phyloP scores from a whole-genome alignment of 371 early-diverging fungal genomes.

The Zopfochytrium polystomum region DNA sequence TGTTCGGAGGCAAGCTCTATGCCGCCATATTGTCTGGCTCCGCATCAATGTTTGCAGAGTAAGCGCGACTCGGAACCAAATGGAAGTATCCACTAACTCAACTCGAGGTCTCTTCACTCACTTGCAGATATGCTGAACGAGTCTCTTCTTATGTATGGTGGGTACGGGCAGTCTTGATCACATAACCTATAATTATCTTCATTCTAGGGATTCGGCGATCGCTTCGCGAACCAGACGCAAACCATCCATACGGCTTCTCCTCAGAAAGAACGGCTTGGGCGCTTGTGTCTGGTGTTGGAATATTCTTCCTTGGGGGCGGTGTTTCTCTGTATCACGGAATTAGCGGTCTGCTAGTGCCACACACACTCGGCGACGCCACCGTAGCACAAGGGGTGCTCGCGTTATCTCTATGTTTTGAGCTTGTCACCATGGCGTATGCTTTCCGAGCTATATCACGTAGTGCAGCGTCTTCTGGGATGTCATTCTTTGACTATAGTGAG shows the following conservation, averaged over 20 bases:
- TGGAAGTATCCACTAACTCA: conserved; percentile 3
- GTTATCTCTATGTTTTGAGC: conserved; percentile 41
- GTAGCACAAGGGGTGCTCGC: conserved; percentile 39
- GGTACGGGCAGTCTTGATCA: no score
- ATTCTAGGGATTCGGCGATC: conserved; percentile 40
- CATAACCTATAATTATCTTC: background rate
- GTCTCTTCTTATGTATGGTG: conserved; percentile 38
- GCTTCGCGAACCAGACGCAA: conserved; percentile 36
- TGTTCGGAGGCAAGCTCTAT: conserved; percentile 41
- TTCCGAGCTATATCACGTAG: conserved; percentile 31
- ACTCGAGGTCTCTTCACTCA: conserved; percentile 26
- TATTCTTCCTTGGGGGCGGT: conserved; percentile 54
- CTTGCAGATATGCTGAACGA: conserved; percentile 44
- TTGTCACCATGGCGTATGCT: conserved; percentile 41
- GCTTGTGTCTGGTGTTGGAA: conserved; percentile 49
- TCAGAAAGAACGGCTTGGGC: conserved; percentile 53
- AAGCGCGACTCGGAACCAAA: background rate
- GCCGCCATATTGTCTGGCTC: conserved; percentile 45
- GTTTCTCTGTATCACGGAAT: conserved; percentile 48
- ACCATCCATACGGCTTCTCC: conserved; percentile 53
- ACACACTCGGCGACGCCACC: conserved; percentile 39
- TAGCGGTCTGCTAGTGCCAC: conserved; percentile 35
- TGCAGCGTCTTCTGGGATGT: conserved; percentile 31
- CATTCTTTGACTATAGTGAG: conserved; percentile 29
- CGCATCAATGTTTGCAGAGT: conserved; percentile 51